phyloP scores from a whole-genome alignment of 345 rosid genomes.

The Dovyalis caffra region DNA sequence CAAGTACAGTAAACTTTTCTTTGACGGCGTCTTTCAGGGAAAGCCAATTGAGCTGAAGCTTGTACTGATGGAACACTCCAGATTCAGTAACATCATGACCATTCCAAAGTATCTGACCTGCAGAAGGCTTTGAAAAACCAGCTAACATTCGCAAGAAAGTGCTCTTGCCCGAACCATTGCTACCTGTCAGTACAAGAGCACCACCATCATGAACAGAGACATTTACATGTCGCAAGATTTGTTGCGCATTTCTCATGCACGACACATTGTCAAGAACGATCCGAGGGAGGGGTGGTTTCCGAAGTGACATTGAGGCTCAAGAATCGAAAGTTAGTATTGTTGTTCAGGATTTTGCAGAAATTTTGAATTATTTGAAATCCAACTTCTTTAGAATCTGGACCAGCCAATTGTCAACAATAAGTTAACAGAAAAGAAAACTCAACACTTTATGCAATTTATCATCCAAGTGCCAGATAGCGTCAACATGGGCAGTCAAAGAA shows the following conservation, averaged over 20 bases:
- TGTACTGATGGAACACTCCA: no score
- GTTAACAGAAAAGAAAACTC: no score
- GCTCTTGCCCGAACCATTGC: constrained; percentile 78
- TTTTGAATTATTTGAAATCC: no score
- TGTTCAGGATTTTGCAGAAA: no score
- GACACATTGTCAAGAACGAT: constrained; percentile 81
- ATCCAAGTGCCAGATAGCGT: no score
- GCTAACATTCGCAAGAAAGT: constrained; percentile 84
- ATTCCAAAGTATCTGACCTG: constrained; percentile 88
- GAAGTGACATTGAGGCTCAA: constrained; percentile 50
- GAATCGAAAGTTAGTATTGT: no score
- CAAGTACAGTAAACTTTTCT: constrained; percentile 62
- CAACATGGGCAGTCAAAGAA: no score
- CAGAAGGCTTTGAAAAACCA: constrained; percentile 79
- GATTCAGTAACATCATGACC: constrained; percentile 80
- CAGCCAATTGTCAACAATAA: no score
- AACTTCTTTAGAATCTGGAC: no score
- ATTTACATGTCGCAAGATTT: constrained; percentile 69
- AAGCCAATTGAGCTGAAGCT: constrained; percentile 90
- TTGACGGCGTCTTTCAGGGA: constrained; percentile 81
- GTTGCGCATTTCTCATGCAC: constrained; percentile 92
- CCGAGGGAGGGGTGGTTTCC: constrained; percentile 63
- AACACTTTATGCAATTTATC: no score
- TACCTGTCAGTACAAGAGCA: constrained; percentile 73
- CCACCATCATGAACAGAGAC: constrained; percentile 78